Evolutionary conservation across 2,329 filamentous ascomycete species (phyloP).

Genomic region (Xylaria sp.): DNA sequence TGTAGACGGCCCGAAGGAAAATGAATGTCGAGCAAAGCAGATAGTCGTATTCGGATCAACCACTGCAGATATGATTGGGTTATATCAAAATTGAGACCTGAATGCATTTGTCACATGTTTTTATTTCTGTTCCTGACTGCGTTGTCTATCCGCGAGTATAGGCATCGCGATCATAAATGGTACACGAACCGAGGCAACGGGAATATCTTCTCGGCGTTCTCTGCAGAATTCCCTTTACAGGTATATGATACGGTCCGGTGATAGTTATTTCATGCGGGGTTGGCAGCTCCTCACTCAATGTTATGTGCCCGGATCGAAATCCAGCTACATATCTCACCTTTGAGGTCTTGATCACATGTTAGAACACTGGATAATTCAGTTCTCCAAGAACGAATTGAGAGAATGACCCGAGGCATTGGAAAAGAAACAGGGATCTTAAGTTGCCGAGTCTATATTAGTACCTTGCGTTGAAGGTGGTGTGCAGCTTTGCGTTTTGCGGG

Average conservation of each 20-base stretch:
- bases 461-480: background rate
- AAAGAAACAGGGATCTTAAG: background rate
- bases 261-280: background rate
- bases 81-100: background rate
- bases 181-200: background rate
- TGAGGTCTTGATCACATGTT: constrained; percentile 20
- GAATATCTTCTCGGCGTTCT: background rate
- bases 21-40: background rate
- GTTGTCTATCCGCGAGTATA: background rate
- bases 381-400: background rate
- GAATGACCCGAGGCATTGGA: constrained; percentile 19
- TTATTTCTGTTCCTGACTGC: background rate
- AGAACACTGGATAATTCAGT: background rate
- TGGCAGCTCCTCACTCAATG: background rate
- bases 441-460: constrained; percentile 12
- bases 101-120: background rate
- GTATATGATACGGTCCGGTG: background rate
- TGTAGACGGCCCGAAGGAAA: background rate
- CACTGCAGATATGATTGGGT: background rate
- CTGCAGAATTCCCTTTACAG: background rate
- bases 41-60: background rate
- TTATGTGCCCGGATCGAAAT: background rate
- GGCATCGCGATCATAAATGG: background rate
- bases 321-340: background rate
- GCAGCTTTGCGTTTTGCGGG: background rate